Conservation (phyloP, 371 early-diverging fungal species). For the Mucor sp. region DNA sequence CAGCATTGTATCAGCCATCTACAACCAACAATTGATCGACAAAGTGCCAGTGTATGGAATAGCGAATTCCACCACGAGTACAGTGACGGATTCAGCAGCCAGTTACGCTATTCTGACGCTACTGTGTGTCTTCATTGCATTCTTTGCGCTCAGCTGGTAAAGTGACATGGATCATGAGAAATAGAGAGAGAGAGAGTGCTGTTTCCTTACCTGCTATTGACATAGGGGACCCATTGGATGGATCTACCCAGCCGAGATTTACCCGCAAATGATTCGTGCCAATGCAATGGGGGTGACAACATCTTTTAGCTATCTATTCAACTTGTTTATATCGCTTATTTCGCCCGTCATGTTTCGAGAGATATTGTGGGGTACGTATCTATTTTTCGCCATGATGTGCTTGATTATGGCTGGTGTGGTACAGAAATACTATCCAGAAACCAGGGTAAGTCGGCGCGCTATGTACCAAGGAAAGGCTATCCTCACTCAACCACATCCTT, state of each 20-base stretch:
- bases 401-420: constrained; percentile 58
- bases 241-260: constrained; percentile 80
- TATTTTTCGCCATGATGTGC: constrained; percentile 65
- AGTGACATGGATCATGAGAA: neutral
- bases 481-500: neutral
- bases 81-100: constrained; percentile 11
- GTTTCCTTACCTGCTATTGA: neutral
- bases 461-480: neutral
- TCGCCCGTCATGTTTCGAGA: constrained; percentile 60
- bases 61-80: constrained; percentile 43
- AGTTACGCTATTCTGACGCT: constrained; percentile 57
- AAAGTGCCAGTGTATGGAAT: neutral
- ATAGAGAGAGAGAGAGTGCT: neutral
- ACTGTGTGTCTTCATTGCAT: constrained; percentile 65
- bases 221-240: constrained; percentile 83
- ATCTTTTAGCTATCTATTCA: constrained; percentile 84
- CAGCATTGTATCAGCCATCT: constrained; percentile 48
- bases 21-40: constrained; percentile 22
- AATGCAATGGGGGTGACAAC: constrained; percentile 85
- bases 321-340: constrained; percentile 62
- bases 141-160: constrained; percentile 77
- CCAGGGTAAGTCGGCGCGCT: constrained; percentile 28
- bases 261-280: constrained; percentile 61
- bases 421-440: constrained; percentile 80
- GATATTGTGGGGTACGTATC: constrained; percentile 60